These are phyloP conservation scores for Pseudogymnoascus sp. DNA, from an alignment of 2,329 filamentous ascomycete species.

Conservation along the genomic window DNA sequence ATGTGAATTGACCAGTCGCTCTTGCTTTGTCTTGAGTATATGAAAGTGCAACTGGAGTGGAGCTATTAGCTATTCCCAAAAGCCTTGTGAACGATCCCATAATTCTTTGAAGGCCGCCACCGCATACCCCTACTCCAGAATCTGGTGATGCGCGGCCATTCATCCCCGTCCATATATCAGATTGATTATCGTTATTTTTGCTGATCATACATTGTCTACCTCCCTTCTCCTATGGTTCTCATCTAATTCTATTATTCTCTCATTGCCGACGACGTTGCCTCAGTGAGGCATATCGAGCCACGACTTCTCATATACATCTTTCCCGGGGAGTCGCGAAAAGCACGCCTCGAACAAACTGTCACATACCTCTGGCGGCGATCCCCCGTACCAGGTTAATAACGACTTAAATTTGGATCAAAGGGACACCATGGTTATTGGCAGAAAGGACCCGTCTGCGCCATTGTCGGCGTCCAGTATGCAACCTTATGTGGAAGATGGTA, in stretches of 20 bases:
- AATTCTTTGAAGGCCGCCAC: neutral
- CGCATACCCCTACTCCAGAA: neutral
- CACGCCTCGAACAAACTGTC: constrained; percentile 22
- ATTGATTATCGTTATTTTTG: neutral
- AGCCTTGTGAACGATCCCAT: neutral
- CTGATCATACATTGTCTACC: neutral
- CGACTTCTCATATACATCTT: constrained; percentile 41
- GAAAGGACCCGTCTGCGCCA: constrained; percentile 4
- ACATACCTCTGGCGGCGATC: neutral
- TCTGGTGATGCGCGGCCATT: neutral
- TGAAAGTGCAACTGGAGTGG: neutral
- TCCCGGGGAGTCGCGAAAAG: constrained; percentile 37
- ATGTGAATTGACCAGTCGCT: neutral
- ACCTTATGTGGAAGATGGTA: neutral
- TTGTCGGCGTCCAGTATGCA: neutral
- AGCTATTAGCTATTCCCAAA: neutral
- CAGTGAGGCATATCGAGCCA: constrained; percentile 26
- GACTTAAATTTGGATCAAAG: constrained; percentile 23
- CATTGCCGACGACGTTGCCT: neutral
- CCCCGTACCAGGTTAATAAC: constrained; percentile 20
- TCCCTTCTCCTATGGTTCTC: neutral
- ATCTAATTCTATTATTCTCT: neutral
- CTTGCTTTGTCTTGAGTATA: neutral
- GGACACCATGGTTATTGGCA: constrained; percentile 25
- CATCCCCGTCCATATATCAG: neutral